Evolutionary conservation across 176 grass and related monocot genomes (phyloP).

Genomic region (Oryza glaberrima): DNA sequence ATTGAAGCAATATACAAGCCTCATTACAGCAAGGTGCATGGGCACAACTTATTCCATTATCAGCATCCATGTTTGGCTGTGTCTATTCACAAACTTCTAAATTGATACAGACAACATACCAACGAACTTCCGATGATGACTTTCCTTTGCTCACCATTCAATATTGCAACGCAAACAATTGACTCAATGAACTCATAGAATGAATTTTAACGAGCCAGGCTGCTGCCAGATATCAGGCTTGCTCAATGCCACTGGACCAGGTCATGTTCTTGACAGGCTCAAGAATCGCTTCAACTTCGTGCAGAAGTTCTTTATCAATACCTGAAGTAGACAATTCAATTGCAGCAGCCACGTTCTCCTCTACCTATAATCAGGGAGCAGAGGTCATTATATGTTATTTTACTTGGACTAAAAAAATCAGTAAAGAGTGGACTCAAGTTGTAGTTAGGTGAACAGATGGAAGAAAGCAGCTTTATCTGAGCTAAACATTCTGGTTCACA

Average conservation of each 20-base stretch:
- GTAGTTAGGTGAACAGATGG: not conserved
- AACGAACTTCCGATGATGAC: not conserved
- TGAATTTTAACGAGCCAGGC: not conserved
- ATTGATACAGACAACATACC: not conserved
- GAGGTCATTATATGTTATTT: not conserved
- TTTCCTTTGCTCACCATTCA: not conserved
- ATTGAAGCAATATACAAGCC: not conserved
- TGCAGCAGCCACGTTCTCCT: slow-evolving; percentile 78
- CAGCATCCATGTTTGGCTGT: slow-evolving; percentile 25
- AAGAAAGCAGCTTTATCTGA: not conserved
- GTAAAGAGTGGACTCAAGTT: not conserved
- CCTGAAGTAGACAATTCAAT: slow-evolving; percentile 63
- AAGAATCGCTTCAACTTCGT: slow-evolving; percentile 74
- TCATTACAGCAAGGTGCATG: not conserved
- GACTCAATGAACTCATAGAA: not conserved
- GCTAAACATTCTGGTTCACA: not conserved
- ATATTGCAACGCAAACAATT: not conserved
- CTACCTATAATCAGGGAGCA: slow-evolving; percentile 58
- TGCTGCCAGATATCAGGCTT: slow-evolving; percentile 38
- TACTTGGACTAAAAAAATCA: not conserved
- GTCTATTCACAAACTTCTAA: not conserved
- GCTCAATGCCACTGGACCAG: slow-evolving; percentile 81
- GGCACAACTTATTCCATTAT: slow-evolving; percentile 16
- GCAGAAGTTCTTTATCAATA: slow-evolving; percentile 75
- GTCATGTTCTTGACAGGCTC: slow-evolving; percentile 83